Base-by-base conservation (phyloP, 495 filamentous ascomycete species). In the Xylaria flabelliformis region DNA sequence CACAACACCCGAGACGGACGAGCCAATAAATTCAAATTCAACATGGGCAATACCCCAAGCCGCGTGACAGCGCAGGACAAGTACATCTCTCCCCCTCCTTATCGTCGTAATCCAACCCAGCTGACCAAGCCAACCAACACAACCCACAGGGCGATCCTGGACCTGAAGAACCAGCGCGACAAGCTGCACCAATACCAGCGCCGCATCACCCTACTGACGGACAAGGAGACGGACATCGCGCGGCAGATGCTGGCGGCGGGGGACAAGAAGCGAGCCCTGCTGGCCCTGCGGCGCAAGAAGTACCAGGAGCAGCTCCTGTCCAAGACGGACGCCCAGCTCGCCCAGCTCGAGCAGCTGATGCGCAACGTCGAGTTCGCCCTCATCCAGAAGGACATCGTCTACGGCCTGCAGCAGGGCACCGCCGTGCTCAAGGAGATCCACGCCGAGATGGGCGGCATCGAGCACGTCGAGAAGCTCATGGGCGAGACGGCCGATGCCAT, bases 81-180 rank as follows among this genome's bases (percentile, higher is more conserved):
- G 83, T 85, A 24, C 55, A 70, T 51, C 17, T 12, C 26, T 56
- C 61, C 61, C 41, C 48, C 48, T 63, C 36, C 36, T 12, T 21
- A 21, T 24, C 46, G 34, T 50, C 19, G 36, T 36, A 10, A 51
- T 42, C 34, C 19, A 42, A n/a, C 17, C 29, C 50, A 64, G 15
- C 46, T 34, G 36, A 58, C 62, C 71, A 59, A 5, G 10, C 19
- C 48, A n/a, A 3, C n/a, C 67, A 13, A n/a, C 1, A 29, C 41
- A 63, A 21, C 21, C 9, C 39, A 39, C 61, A 84, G 84, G 75
- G 96, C 96, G 46, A 98, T 98, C 80, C 91, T 98, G 70, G 94
- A 98, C 83, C 90, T 99, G 80, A 98, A 98, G 82, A 92, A 90
- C 83, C 97, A 99, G 83, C 95, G 96, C 79, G 96, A 99, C 86